A percentile compares a stretch with the other conserved stretches of the same genome.
These are phyloP conservation scores for Diaporthe citriasiana DNA, from an alignment of 2,329 filamentous ascomycete genomes.

Conservation along the genomic window DNA sequence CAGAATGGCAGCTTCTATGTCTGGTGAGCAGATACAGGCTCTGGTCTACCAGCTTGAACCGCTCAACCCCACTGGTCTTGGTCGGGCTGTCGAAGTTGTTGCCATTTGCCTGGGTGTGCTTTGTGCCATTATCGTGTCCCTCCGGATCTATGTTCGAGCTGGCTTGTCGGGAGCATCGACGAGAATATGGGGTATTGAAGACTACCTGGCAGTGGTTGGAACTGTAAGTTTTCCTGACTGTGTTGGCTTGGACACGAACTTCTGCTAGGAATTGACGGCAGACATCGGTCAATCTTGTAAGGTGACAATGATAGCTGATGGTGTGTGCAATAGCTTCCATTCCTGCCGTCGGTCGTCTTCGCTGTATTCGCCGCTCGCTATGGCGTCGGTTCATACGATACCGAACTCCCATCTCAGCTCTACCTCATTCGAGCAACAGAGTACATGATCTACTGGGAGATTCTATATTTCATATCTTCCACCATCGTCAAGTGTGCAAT, in stretches of 20 bases:
- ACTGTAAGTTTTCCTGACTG: background rate
- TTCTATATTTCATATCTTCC: conserved; percentile 11
- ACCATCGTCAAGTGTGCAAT: conserved; percentile 5
- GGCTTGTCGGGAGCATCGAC: conserved; percentile 8
- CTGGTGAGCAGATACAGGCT: conserved; percentile 16
- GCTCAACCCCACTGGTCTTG: conserved; percentile 1
- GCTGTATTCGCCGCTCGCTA: background rate
- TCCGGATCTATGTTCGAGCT: conserved; percentile 11
- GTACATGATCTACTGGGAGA: conserved; percentile 1
- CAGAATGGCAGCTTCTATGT: conserved; percentile 14
- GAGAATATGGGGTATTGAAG: conserved; percentile 1
- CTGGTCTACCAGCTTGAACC: conserved; percentile 2
- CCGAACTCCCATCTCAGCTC: background rate
- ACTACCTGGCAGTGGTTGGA: conserved; percentile 1
- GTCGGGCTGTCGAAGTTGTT: conserved; percentile 1
- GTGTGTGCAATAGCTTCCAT: background rate
- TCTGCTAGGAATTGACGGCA: background rate
- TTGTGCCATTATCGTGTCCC: background rate
- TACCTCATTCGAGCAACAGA: background rate
- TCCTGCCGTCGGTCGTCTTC: background rate
- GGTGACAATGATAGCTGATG: background rate
- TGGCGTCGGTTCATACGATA: conserved; percentile 1
- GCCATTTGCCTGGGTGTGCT: background rate
- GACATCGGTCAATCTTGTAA: background rate
- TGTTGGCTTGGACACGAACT: background rate